Percentiles rank a stretch among this genome's conserved stretches.
These are phyloP conservation scores for Knoxia roxburghii DNA, from an alignment of 257 asterid species.

Conservation along the genomic window DNA sequence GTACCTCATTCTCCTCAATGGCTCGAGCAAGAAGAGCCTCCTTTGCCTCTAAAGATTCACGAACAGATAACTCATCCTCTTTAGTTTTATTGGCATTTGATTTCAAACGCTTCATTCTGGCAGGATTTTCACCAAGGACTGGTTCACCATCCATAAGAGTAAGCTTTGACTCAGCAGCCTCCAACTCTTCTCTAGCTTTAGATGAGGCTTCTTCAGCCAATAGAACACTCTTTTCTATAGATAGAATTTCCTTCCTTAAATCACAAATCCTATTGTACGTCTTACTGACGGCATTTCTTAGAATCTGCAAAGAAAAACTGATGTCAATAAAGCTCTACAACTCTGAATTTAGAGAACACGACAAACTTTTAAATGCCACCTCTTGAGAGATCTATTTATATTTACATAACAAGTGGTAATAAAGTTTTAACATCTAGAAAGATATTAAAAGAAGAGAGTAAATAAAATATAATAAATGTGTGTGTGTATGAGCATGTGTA, in stretches of 20 bases:
- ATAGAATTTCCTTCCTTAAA: constrained; percentile 73
- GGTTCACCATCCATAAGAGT: constrained; percentile 92
- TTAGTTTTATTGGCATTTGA: constrained; percentile 60
- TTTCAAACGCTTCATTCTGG: constrained; percentile 79
- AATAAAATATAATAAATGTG: no score
- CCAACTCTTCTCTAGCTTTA: constrained; percentile 72
- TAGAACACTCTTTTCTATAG: constrained; percentile 56
- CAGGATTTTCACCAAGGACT: constrained; percentile 87
- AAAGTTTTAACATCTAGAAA: neutral
- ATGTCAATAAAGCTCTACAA: constrained; percentile 16
- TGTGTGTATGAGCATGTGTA: no score
- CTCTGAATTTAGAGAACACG: neutral
- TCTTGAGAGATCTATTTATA: neutral
- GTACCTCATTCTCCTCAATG: constrained; percentile 76
- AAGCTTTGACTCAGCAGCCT: constrained; percentile 65
- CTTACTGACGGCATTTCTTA: constrained; percentile 78
- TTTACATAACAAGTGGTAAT: no score
- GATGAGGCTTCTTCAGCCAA: constrained; percentile 58
- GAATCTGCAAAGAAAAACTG: constrained; percentile 43
- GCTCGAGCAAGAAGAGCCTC: constrained; percentile 88
- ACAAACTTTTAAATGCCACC: neutral
- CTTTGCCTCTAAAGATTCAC: constrained; percentile 84
- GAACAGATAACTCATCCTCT: constrained; percentile 56
- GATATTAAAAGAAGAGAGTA: neutral
- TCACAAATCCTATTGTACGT: constrained; percentile 89